Conservation (phyloP, 441 rosid genomes). For the Croton setiger region DNA sequence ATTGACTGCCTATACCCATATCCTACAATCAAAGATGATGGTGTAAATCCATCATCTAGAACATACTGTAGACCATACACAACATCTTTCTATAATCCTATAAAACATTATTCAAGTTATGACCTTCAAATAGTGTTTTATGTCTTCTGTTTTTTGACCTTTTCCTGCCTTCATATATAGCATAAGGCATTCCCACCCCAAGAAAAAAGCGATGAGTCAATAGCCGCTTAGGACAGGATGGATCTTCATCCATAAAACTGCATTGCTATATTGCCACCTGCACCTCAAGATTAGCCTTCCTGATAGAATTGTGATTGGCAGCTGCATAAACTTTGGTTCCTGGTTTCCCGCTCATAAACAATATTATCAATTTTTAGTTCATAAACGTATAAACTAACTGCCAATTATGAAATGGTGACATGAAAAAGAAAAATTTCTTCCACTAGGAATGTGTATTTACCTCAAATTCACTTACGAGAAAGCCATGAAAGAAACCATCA, state of each 20-base stretch:
- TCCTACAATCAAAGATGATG: too few species aligned
- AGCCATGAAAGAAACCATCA: neutral
- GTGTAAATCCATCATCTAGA: too few species aligned
- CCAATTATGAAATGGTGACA: neutral
- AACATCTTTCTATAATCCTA: neutral
- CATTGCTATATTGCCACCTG: neutral
- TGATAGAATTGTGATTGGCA: neutral
- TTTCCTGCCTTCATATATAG: neutral
- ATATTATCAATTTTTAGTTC: neutral
- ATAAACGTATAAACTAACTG: neutral
- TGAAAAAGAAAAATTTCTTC: neutral
- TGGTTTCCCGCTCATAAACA: neutral
- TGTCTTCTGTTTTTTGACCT: too few species aligned
- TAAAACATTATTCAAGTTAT: neutral
- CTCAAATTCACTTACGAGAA: constrained; percentile 9
- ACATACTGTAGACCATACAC: neutral
- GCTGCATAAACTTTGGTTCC: neutral
- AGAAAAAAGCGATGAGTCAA: neutral
- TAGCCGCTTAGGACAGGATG: neutral
- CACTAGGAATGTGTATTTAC: constrained; percentile 1
- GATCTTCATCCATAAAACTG: neutral
- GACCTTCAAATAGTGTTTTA: neutral
- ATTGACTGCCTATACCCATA: neutral
- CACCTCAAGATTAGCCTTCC: neutral
- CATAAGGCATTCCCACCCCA: constrained; percentile 5